Evolutionary conservation across 1,284 basidiomycete genomes (phyloP), one percentile per base, ranked within the genome.

Genomic region (Volvariella surrecta): DNA sequence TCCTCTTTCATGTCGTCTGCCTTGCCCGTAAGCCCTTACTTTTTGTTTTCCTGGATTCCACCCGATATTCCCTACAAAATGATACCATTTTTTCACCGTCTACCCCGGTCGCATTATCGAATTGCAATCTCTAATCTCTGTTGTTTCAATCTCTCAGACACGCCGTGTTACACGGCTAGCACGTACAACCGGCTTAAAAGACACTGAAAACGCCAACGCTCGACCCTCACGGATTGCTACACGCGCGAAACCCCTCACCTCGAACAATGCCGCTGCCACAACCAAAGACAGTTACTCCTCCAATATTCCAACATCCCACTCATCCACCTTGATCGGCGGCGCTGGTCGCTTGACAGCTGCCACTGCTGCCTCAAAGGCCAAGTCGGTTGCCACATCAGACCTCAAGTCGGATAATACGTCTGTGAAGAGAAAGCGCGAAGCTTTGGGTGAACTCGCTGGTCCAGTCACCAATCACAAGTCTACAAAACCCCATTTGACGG

Each of bases 351-450:
- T 66, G 40, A 64, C 63, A 32, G 64, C 66, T 40, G 53, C 65
- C 13, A 73, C 73, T 6, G 70, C 70, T 1, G 68, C 73, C 11
- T 76, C 74, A 13, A 64, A 67, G 53, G 75, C 72, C 11, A 78
- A 74, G 51, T 58, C 59, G 6, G 60, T 59, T 40, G 49, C 39
- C 42, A 37, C 50, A 22, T 52, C 58, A 39, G 64, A 68, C 44
- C 58, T 64, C 44, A 74, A 76, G 45, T 53, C 59, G 11, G 67
- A 70, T 20, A 48, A 55, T 8, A 34, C 32, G n/a, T 66, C 68
- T 8, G 75, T 71, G 39, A 88, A 88, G 62, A 72, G 82, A 48
- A 87, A 88, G 59, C 78, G 85, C 40, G 81, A 84, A 45, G 81
- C 82, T 2, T 65, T 86, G 21, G 79, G 77, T 22, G 83, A 86